Conservation (phyloP, 1,139 yeast genomes). For the Geotrichum europaeum region DNA sequence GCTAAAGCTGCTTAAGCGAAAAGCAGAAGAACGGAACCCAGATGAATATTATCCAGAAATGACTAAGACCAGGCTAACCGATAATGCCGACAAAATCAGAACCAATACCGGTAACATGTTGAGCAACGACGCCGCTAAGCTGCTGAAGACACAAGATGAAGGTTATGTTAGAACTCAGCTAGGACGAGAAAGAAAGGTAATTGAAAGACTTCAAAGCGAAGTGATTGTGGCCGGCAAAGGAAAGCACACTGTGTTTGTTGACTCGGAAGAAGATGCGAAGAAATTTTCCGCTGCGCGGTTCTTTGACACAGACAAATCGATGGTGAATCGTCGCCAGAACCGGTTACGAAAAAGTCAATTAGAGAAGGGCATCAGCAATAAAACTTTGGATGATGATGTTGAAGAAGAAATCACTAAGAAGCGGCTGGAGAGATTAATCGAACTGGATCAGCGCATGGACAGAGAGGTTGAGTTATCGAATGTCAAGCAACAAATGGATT, state of each 20-base stretch:
- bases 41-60: slow-evolving; percentile 96
- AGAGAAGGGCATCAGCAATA: slow-evolving; percentile 28
- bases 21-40: slow-evolving; percentile 75
- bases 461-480: slow-evolving; percentile 60
- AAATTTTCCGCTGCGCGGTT: slow-evolving; percentile 56
- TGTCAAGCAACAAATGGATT: slow-evolving; percentile 67
- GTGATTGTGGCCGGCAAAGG: slow-evolving; percentile 47
- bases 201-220: slow-evolving; percentile 53
- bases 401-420: slow-evolving; percentile 37
- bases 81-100: slow-evolving; percentile 11
- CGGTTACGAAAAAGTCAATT: slow-evolving; percentile 62
- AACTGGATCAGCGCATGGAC: slow-evolving; percentile 40
- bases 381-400: slow-evolving; percentile 31
- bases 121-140: slow-evolving; percentile 66
- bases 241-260: slow-evolving; percentile 82
- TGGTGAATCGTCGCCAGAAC: slow-evolving; percentile 64
- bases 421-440: slow-evolving; percentile 57
- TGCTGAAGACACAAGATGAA: slow-evolving; percentile 83
- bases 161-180: slow-evolving; percentile 77
- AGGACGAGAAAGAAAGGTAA: slow-evolving; percentile 59
- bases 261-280: slow-evolving; percentile 49
- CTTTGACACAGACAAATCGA: slow-evolving; percentile 63
- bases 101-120: slow-evolving; percentile 30
- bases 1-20: slow-evolving; percentile 63
- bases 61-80: slow-evolving; percentile 39